phyloP scores from a whole-genome alignment of 805 yeast genomes.

The Candida chilensis region DNA sequence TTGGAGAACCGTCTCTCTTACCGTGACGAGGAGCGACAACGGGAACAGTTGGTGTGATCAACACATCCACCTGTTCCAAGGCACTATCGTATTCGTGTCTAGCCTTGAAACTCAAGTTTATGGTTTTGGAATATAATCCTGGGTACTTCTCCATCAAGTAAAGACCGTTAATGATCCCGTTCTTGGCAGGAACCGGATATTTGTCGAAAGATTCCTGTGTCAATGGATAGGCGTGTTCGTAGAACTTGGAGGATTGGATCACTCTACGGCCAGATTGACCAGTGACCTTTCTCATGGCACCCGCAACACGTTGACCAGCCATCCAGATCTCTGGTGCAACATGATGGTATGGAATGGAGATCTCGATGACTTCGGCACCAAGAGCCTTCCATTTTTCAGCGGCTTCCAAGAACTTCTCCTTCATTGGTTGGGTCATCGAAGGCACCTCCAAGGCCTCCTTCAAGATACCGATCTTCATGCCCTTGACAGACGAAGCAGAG shows the following conservation, averaged over 20 bases:
- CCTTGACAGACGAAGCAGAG: conserved; percentile 9
- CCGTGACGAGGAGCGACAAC: conserved; percentile 16
- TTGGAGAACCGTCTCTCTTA: conserved; percentile 11
- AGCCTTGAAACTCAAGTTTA: conserved; percentile 19
- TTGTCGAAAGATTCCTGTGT: conserved; percentile 9
- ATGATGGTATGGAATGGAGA: conserved; percentile 22
- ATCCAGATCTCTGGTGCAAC: conserved; percentile 28
- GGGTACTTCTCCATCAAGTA: conserved; percentile 19
- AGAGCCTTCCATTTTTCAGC: conserved; percentile 14
- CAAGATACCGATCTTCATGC: conserved; percentile 20
- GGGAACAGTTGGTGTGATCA: conserved; percentile 20
- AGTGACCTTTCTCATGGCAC: conserved; percentile 6
- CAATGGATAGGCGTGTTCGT: conserved; percentile 7
- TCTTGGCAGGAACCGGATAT: conserved; percentile 8
- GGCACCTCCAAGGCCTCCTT: conserved; percentile 22
- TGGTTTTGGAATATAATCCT: conserved; percentile 18
- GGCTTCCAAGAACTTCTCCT: conserved; percentile 13
- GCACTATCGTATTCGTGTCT: conserved; percentile 18
- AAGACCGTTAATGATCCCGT: conserved; percentile 17
- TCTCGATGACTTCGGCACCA: conserved; percentile 22
- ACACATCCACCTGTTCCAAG: conserved; percentile 16
- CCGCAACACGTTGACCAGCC: conserved; percentile 15
- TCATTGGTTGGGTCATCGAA: conserved; percentile 17
- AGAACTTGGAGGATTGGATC: conserved; percentile 7
- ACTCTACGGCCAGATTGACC: conserved; percentile 11